Conservation (phyloP, 305 asterid genomes). For the Solanum chacoense region DNA sequence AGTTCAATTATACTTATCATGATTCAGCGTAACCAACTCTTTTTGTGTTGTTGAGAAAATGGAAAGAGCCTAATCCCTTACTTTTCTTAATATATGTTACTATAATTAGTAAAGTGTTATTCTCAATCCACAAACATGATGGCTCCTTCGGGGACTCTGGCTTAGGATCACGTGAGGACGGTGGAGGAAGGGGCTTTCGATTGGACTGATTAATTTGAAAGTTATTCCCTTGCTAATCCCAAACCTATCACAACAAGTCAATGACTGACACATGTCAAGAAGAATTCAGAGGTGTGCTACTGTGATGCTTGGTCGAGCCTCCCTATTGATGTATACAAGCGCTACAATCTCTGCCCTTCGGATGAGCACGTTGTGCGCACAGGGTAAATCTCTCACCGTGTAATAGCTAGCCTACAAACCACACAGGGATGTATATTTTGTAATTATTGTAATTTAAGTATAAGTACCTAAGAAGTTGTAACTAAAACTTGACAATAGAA, state of each 20-base stretch:
- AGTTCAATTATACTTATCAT: background rate
- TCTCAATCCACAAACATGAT: background rate
- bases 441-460: background rate
- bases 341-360: too few species aligned
- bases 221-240: background rate
- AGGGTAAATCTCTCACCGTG: background rate
- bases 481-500: background rate
- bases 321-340: background rate
- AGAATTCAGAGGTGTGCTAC: background rate
- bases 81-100: background rate
- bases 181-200: background rate
- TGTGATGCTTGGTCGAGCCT: background rate
- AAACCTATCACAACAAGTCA: background rate
- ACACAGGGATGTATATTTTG: background rate
- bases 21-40: background rate
- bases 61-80: background rate
- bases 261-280: background rate
- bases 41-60: background rate
- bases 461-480: background rate
- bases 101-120: background rate
- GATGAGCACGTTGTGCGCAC: background rate
- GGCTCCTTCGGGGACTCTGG: background rate
- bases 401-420: background rate
- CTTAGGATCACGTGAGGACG: background rate
- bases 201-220: background rate